A percentile compares a stretch with the other conserved stretches of the same genome.
Evolutionary conservation across 139 green algal species (phyloP).

Genomic region (Pseudopediastrum boryanum): DNA sequence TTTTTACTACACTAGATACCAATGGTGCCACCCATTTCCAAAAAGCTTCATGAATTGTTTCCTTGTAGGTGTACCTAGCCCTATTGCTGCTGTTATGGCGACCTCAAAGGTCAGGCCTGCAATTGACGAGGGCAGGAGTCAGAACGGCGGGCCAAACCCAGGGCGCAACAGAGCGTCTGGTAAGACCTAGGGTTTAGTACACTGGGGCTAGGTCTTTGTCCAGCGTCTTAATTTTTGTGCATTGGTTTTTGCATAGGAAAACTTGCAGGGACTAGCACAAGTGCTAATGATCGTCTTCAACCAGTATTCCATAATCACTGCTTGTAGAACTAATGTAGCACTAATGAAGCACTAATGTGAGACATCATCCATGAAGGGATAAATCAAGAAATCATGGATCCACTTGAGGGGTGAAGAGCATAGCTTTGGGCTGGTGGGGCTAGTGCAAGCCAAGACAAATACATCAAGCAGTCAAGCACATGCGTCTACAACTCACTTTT

Average conservation of each 20-base stretch:
- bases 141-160: no score
- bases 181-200: neutral
- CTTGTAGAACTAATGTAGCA: no score
- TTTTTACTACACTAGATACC: neutral
- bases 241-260: no score
- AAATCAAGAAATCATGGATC: no score
- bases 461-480: neutral
- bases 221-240: neutral
- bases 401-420: no score
- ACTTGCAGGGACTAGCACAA: no score
- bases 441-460: neutral
- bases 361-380: no score
- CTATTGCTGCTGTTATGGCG: neutral
- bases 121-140: slow-evolving; percentile 9
- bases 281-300: no score
- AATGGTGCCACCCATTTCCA: neutral
- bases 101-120: neutral
- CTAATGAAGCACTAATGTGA: no score
- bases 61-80: slow-evolving; percentile 27
- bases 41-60: slow-evolving; percentile 2
- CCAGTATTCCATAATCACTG: no score
- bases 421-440: no score
- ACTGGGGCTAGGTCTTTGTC: neutral
- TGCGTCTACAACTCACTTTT: no score
- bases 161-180: slow-evolving; percentile 1